Conservation (phyloP, 2,329 filamentous ascomycete genomes). For the Neofusicoccum cordaticola region DNA sequence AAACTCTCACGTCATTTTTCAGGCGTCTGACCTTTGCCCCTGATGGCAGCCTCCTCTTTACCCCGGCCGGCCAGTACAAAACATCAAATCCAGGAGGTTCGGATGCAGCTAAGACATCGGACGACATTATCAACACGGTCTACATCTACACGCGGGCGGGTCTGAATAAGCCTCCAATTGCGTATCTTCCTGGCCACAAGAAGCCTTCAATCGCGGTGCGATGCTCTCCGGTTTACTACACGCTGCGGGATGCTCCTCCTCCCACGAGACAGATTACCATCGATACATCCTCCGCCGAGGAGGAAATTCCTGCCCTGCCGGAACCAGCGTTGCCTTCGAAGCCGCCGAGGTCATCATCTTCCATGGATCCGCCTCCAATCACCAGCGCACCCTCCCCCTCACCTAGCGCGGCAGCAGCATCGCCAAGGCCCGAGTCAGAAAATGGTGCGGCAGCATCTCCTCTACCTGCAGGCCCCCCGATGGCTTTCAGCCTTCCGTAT, state of each 20-base stretch:
- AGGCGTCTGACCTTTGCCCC: conserved; percentile 89
- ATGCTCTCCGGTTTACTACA: conserved; percentile 89
- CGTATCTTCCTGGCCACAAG: conserved; percentile 93
- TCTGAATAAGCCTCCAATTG: conserved; percentile 93
- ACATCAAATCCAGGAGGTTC: conserved; percentile 66
- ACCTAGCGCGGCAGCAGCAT: conserved; percentile 52
- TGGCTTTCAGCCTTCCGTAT: conserved; percentile 83
- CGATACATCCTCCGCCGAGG: conserved; percentile 85
- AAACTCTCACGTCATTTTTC: conserved; percentile 97
- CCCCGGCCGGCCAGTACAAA: conserved; percentile 93
- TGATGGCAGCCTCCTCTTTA: conserved; percentile 89
- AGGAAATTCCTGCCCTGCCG: conserved; percentile 77
- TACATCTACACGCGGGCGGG: conserved; percentile 97
- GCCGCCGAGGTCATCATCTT: conserved; percentile 58
- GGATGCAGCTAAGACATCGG: conserved; percentile 68
- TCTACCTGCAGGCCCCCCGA: conserved; percentile 45
- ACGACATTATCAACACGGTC: conserved; percentile 93
- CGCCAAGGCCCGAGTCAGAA: conserved; percentile 53
- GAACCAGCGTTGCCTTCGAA: conserved; percentile 66
- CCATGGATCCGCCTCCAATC: conserved; percentile 80
- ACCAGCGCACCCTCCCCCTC: conserved; percentile 54
- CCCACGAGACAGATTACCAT: conserved; percentile 87
- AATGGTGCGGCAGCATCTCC: conserved; percentile 54
- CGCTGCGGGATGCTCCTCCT: conserved; percentile 63
- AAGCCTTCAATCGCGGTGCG: conserved; percentile 95